These are phyloP conservation scores for Cunninghamia lanceolata DNA, from an alignment of 75 land plant species.

Conservation along the genomic window DNA sequence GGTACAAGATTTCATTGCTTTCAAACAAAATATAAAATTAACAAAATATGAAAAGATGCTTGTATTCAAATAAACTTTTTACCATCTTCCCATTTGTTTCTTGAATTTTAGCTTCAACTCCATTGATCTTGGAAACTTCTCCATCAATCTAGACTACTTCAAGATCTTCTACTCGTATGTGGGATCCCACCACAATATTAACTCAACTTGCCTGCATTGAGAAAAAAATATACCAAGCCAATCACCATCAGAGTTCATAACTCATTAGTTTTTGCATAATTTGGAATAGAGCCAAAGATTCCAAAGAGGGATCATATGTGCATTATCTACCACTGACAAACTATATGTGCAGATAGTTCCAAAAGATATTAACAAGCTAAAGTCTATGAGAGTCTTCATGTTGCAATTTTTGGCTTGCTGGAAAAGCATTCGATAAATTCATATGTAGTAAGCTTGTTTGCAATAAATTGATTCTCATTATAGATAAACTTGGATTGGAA, in stretches of 20 bases:
- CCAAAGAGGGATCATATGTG: background rate
- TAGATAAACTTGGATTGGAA: background rate
- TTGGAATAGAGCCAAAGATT: background rate
- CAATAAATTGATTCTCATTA: background rate
- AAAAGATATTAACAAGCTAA: background rate
- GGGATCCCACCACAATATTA: conserved; percentile 88
- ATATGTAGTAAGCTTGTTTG: background rate
- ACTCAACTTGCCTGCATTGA: conserved; percentile 60
- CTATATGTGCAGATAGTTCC: background rate
- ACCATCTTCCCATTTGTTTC: conserved; percentile 56
- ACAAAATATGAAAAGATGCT: background rate
- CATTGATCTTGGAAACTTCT: conserved; percentile 66
- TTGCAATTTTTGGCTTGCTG: background rate
- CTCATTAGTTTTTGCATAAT: background rate
- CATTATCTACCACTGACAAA: background rate
- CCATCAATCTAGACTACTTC: conserved; percentile 83
- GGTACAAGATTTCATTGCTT: background rate
- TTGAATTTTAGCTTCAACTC: conserved; percentile 47
- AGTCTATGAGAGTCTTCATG: background rate
- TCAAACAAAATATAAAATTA: background rate
- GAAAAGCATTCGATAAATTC: background rate
- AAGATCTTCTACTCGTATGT: conserved; percentile 86
- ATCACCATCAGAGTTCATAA: background rate
- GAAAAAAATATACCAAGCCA: background rate
- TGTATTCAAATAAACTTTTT: conserved; percentile 9